Evolutionary conservation across 495 filamentous ascomycete species (phyloP).

Genomic region (Cercophora newfieldiana): DNA sequence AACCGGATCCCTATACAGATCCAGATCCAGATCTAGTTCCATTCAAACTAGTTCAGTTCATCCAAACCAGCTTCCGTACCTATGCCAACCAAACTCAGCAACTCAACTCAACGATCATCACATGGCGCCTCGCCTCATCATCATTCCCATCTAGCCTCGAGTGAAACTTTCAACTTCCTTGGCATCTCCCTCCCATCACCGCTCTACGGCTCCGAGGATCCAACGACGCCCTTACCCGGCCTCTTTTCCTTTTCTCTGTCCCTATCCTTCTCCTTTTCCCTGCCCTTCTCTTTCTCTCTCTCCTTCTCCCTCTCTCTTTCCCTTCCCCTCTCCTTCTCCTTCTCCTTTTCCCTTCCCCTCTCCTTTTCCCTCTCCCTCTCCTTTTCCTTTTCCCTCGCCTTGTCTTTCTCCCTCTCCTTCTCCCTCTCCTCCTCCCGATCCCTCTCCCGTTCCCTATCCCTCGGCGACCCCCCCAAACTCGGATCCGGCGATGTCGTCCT

Average conservation of each 20-base stretch:
- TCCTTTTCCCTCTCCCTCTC: slow-evolving; percentile 2
- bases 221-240: background rate
- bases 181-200: background rate
- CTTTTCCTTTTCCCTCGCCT: background rate
- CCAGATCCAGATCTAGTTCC: no score
- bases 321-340: slow-evolving; percentile 8
- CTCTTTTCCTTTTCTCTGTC: background rate
- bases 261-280: background rate
- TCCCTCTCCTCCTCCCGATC: slow-evolving; percentile 39
- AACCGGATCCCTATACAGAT: no score
- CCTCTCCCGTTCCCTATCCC: slow-evolving; percentile 16
- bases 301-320: background rate
- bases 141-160: background rate
- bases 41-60: no score
- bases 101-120: background rate
- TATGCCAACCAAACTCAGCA: no score
- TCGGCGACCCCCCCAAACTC: background rate
- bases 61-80: no score
- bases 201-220: background rate
- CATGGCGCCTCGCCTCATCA: background rate
- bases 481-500: slow-evolving; percentile 33
- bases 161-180: background rate
- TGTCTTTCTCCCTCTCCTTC: slow-evolving; percentile 32
- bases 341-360: background rate
- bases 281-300: background rate